Base-by-base conservation (phyloP, 805 yeast species). In the Sungouiozyma intestinalis region DNA sequence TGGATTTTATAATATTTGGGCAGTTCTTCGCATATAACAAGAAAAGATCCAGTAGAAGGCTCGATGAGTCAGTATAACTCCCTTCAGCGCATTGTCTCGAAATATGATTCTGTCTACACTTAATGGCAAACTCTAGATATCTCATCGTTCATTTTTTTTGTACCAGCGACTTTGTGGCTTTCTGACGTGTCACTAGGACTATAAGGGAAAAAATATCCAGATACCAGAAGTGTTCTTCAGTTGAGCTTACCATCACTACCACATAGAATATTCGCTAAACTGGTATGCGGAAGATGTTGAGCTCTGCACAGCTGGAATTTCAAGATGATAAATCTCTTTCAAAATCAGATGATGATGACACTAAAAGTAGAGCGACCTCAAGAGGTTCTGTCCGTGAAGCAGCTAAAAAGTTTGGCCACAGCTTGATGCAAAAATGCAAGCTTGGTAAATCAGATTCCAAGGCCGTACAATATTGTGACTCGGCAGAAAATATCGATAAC, bases 1-100 rank as follows among this genome's bases (percentile, higher is more conserved):
- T 88, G 64, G 98, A 90, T 63, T 80, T 85, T 49, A 71, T 83
- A 36, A 90, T 88, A 17, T 87, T 90, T 52, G 60, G 76, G 33
- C 97, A 88, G 64, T 88, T 88, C 64, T 87, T 86, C 71, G 51
- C 79, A 24, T 90, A 88, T 63, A 77, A 24, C 11, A 24, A 24
- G 29, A 24, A 11, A 24, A 24, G 11, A n/a, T n/a, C n/a, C n/a
- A n/a, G n/a, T n/a, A n/a, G n/a, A n/a, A n/a, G n/a, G n/a, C n/a
- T n/a, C n/a, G n/a, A n/a, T n/a, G n/a, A n/a, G n/a, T n/a, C n/a
- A n/a, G n/a, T n/a, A n/a, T n/a, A n/a, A n/a, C n/a, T n/a, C n/a
- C n/a, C n/a, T n/a, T n/a, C n/a, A n/a, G n/a, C n/a, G n/a, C n/a
- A n/a, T n/a, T n/a, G n/a, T n/a, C n/a, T n/a, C n/a, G n/a, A n/a